phyloP scores from a whole-genome alignment of 331 rosid genomes.

The Malus hybrid region DNA sequence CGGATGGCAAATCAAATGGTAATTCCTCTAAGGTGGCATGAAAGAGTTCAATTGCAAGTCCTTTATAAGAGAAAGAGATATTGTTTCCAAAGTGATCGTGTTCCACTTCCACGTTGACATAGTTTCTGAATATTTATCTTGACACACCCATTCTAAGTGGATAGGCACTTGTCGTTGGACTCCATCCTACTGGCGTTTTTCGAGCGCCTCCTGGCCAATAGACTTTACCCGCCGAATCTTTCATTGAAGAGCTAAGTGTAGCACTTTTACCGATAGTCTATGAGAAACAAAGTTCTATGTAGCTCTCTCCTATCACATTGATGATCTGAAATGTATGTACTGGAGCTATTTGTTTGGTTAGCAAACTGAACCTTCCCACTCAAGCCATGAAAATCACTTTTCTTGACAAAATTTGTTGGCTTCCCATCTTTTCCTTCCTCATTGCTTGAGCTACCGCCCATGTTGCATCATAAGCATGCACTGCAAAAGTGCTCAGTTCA shows the following conservation, averaged over 20 bases:
- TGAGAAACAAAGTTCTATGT: constrained; percentile 12
- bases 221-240: not conserved
- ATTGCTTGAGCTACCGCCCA: not conserved
- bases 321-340: not conserved
- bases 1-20: not conserved
- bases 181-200: constrained; percentile 12
- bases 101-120: constrained; percentile 4
- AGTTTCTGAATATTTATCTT: not conserved
- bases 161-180: not conserved
- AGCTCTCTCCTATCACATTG: constrained; percentile 13
- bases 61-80: not conserved
- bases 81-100: not conserved
- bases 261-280: not conserved
- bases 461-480: constrained; percentile 17
- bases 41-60: constrained; percentile 16
- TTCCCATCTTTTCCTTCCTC: not conserved
- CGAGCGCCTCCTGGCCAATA: constrained; percentile 14
- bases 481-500: constrained; percentile 2
- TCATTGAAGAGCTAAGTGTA: constrained; percentile 3
- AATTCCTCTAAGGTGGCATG: not conserved
- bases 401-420: not conserved
- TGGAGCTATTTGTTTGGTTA: not conserved
- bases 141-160: constrained; percentile 12
- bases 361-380: not conserved
- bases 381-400: constrained; percentile 4